Evolutionary conservation across 2,329 filamentous ascomycete species (phyloP), one percentile per base, ranked within the genome.

Genomic region (Sporothrix protearum): DNA sequence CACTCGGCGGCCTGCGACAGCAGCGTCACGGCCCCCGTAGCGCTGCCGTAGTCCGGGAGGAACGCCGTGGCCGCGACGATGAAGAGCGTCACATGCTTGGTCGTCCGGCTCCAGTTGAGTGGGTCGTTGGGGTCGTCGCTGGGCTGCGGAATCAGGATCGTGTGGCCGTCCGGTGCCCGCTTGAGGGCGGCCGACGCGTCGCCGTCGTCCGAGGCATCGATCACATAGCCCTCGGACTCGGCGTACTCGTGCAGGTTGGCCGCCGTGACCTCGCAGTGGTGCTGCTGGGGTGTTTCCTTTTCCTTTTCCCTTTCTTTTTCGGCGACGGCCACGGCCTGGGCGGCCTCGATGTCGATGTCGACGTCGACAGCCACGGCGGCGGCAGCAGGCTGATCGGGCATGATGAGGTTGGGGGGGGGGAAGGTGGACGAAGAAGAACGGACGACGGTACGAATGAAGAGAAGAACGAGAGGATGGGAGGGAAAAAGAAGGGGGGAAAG

Each of bases 131-230:
- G 81, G 68, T 86, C 82, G 49, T 82, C 82, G 70, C 82, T 84
- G 0, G 85, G 86, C 76, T 87, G 85, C 1, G 86, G 86, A 28
- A 87, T 85, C 64, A 87, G 80, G 19, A 86, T 82, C 2, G 82
- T 84, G 57, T 77, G 80, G 19, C 80, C 80, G 71, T 83, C 81
- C n/a, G 74, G 72, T n/a, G 81, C 80, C 14, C 80, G 77, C 74
- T 81, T 81, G 71, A 79, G 67, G 2, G 73, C 74, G 30, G 69
- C 75, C 36, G 76, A 74, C 39, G 77, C 76, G 16, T 78, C 77
- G 53, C 77, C 76, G 16, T 79, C 78, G 42, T 77, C 77, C 47
- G 66, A 42, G 33, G 79, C 76, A 49, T 82, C 79, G 68, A 81
- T 76, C 51, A 81, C 75, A 74, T 85, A 82, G 49, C 80, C 80